Evolutionary conservation across 2,329 filamentous ascomycete genomes (phyloP).

Genomic region (Pezicula rhizophila): DNA sequence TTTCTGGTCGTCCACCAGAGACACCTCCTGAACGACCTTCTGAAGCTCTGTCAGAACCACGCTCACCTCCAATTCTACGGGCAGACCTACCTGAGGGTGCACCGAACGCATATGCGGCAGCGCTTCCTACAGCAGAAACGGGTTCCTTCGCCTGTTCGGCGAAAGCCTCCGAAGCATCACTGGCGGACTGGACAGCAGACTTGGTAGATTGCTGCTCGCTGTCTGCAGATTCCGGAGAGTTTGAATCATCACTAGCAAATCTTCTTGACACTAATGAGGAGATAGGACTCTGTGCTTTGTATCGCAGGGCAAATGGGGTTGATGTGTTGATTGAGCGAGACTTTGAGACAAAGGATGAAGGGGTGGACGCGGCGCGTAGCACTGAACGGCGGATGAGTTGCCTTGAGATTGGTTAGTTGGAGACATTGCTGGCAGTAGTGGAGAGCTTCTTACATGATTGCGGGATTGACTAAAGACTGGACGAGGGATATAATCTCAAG

Average conservation of each 20-base stretch:
- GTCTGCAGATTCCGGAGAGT: slow-evolving; percentile 22
- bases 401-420: slow-evolving; percentile 14
- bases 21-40: not conserved
- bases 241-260: slow-evolving; percentile 39
- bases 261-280: slow-evolving; percentile 35
- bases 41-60: no score
- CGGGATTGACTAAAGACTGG: slow-evolving; percentile 6
- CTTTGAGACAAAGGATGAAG: slow-evolving; percentile 36
- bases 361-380: slow-evolving; percentile 45
- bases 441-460: slow-evolving; percentile 21
- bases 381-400: slow-evolving; percentile 47
- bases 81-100: not conserved
- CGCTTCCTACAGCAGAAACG: not conserved
- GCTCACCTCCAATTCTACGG: not conserved
- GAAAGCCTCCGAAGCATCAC: slow-evolving; percentile 11
- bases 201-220: slow-evolving; percentile 18
- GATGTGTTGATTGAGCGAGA: slow-evolving; percentile 33
- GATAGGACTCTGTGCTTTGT: slow-evolving; percentile 29
- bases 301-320: slow-evolving; percentile 27
- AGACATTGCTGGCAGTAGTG: not conserved
- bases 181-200: slow-evolving; percentile 17
- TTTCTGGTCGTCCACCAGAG: not conserved
- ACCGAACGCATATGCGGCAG: not conserved
- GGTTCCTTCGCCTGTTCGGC: slow-evolving; percentile 7
- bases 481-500: slow-evolving; percentile 7